Percentiles rank a stretch among this genome's conserved stretches.
Evolutionary conservation across 441 rosid genomes (phyloP).

Genomic region (Eutrema salsugineum): DNA sequence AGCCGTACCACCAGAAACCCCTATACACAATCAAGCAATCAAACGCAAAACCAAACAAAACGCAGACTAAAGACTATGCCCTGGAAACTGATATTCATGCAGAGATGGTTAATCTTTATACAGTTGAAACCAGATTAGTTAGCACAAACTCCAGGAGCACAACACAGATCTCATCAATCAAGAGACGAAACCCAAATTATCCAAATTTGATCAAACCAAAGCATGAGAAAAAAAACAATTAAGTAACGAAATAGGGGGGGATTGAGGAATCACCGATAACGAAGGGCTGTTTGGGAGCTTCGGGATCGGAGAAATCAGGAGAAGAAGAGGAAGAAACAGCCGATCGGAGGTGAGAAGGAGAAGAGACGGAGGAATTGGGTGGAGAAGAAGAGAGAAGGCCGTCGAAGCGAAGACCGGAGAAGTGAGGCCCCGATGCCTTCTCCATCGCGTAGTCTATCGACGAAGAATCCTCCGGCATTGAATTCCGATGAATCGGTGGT

Average conservation of each 20-base stretch:
- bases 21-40: constrained; percentile 32
- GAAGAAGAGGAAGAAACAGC: constrained; percentile 22
- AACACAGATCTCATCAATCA: neutral
- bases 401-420: constrained; percentile 89
- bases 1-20: constrained; percentile 98
- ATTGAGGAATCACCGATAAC: constrained; percentile 56
- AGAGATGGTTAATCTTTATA: neutral
- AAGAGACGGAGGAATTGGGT: constrained; percentile 33
- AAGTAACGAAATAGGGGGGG: neutral
- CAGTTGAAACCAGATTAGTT: neutral
- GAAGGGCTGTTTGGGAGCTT: constrained; percentile 72
- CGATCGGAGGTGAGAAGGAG: constrained; percentile 32
- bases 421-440: constrained; percentile 96
- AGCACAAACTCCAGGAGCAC: no score
- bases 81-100: neutral
- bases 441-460: constrained; percentile 87
- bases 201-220: neutral
- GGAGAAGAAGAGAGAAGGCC: constrained; percentile 58
- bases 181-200: neutral
- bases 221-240: neutral
- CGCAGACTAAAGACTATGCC: neutral
- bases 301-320: constrained; percentile 29
- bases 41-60: constrained; percentile 1
- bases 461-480: constrained; percentile 53
- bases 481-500: neutral